These are phyloP conservation scores for Boletellus ananiceps DNA, from an alignment of 768 basidiomycete species.

Conservation along the genomic window DNA sequence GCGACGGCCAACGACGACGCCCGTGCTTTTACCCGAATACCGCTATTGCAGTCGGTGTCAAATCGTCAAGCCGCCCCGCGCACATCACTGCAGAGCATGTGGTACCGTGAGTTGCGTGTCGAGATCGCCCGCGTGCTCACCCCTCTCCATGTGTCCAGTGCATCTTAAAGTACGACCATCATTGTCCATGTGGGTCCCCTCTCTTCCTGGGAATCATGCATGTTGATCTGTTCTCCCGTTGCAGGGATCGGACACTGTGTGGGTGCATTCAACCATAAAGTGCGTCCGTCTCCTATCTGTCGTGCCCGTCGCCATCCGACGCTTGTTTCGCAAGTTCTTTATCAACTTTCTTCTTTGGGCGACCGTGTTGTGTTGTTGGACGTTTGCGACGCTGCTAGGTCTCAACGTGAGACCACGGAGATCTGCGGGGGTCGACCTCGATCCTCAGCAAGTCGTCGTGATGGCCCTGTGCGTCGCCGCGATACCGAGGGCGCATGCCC, in stretches of 20 bases:
- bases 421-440: conserved; percentile 33
- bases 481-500: too few species aligned
- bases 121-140: not conserved
- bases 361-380: conserved; percentile 56
- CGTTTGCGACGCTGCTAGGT: conserved; percentile 54
- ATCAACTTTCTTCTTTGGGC: conserved; percentile 72
- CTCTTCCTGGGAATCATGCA: not conserved
- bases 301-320: not conserved
- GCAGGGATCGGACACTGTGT: conserved; percentile 93
- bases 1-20: conserved; percentile 36
- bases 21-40: conserved; percentile 55
- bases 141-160: conserved; percentile 44
- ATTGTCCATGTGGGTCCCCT: conserved; percentile 73
- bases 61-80: conserved; percentile 66
- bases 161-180: conserved; percentile 80
- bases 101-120: conserved; percentile 56
- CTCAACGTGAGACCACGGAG: conserved; percentile 38
- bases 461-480: conserved; percentile 62
- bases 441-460: conserved; percentile 67
- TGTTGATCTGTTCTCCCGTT: not conserved
- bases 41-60: conserved; percentile 63
- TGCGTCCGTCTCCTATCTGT: conserved; percentile 23
- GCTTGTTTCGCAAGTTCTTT: conserved; percentile 57
- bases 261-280: conserved; percentile 88
- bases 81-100: conserved; percentile 80